Evolutionary conservation across 2,329 filamentous ascomycete genomes (phyloP).

Genomic region (Colletotrichum destructivum): DNA sequence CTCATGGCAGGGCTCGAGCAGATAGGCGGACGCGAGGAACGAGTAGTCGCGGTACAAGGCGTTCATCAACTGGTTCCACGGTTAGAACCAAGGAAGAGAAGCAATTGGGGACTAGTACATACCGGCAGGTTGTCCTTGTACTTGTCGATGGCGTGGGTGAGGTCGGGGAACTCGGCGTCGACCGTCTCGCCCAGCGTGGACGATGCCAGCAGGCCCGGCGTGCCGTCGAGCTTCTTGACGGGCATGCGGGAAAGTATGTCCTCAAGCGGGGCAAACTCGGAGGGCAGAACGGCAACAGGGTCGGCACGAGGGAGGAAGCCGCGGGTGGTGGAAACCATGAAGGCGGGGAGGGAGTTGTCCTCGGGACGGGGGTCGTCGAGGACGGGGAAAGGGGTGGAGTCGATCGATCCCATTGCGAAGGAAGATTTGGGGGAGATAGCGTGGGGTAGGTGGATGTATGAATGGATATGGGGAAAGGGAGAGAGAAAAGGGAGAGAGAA

Average conservation of each 20-base stretch:
- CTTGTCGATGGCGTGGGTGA: slow-evolving; percentile 80
- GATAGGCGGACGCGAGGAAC: slow-evolving; percentile 89
- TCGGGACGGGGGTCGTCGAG: slow-evolving; percentile 74
- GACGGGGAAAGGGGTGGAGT: slow-evolving; percentile 67
- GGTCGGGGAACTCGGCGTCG: slow-evolving; percentile 80
- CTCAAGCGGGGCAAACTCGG: slow-evolving; percentile 81
- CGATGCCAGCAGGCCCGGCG: slow-evolving; percentile 82
- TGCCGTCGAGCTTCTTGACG: slow-evolving; percentile 80
- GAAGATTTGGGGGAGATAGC: slow-evolving; percentile 3
- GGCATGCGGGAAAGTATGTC: slow-evolving; percentile 84
- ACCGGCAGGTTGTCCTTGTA: slow-evolving; percentile 78
- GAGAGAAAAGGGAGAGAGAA: neutral
- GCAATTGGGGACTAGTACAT: neutral
- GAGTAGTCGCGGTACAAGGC: slow-evolving; percentile 93
- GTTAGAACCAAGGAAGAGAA: neutral
- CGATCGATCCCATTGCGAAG: slow-evolving; percentile 59
- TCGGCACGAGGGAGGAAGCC: slow-evolving; percentile 82
- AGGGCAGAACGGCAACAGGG: slow-evolving; percentile 75
- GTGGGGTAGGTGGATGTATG: slow-evolving; percentile 24
- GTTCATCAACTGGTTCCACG: slow-evolving; percentile 71
- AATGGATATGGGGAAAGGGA: slow-evolving; percentile 12
- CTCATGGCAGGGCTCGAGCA: slow-evolving; percentile 92
- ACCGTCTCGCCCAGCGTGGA: slow-evolving; percentile 84
- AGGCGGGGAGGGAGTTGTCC: slow-evolving; percentile 77
- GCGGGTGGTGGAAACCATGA: slow-evolving; percentile 83